These are phyloP conservation scores for Acanthamoeba divionensis DNA, from an alignment of 208 protist species.

Conservation along the genomic window DNA sequence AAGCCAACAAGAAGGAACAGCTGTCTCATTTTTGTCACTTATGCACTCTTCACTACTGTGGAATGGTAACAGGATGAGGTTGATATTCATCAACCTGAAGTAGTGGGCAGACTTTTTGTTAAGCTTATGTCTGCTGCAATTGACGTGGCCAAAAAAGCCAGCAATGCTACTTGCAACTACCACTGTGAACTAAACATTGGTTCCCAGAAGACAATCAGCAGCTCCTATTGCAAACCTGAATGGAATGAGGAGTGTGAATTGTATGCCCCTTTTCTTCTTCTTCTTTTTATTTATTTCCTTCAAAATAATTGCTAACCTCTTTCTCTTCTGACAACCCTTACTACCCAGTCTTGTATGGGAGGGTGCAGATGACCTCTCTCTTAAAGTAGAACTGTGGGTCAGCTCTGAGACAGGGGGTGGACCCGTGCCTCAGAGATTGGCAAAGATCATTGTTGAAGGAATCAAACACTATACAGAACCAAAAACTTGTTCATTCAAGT, in stretches of 20 bases:
- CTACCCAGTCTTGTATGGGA: background rate
- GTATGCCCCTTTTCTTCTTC: background rate
- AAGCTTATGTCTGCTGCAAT: background rate
- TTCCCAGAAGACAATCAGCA: slow-evolving; percentile 16
- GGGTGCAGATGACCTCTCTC: background rate
- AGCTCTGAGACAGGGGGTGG: background rate
- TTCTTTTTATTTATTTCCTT: background rate
- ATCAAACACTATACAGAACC: background rate
- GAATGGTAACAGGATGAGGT: background rate
- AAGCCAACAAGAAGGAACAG: background rate
- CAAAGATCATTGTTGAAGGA: background rate
- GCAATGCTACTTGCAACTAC: background rate
- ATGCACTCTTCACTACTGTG: background rate
- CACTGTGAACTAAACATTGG: slow-evolving; percentile 3
- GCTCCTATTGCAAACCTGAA: slow-evolving; percentile 5
- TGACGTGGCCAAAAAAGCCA: background rate
- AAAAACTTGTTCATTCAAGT: background rate
- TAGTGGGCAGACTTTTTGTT: slow-evolving; percentile 6
- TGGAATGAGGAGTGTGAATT: slow-evolving; percentile 43
- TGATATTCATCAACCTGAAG: background rate
- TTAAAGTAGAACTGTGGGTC: background rate
- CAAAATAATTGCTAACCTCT: background rate
- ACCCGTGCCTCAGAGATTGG: background rate
- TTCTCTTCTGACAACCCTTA: background rate
- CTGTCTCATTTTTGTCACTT: background rate